Conservation (phyloP, 2,329 filamentous ascomycete species). For the Paraphoma sp. region DNA sequence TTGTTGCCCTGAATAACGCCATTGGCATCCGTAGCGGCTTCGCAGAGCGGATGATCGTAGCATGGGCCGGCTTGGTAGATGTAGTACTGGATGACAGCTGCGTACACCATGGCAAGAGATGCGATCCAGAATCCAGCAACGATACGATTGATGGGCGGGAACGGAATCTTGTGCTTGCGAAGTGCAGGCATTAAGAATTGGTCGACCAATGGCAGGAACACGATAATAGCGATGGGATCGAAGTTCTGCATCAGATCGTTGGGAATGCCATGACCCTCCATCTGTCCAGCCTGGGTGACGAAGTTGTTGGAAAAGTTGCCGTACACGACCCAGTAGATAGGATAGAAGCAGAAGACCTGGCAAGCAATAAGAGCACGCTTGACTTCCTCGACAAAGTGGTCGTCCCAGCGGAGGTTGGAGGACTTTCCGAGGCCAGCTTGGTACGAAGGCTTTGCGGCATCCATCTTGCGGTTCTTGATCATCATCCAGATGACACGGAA, state of each 20-base stretch:
- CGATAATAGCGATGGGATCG: slow-evolving; percentile 54
- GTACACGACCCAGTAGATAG: slow-evolving; percentile 56
- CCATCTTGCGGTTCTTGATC: slow-evolving; percentile 61
- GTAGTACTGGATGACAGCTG: slow-evolving; percentile 64
- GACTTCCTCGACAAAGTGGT: slow-evolving; percentile 75
- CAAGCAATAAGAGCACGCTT: slow-evolving; percentile 72
- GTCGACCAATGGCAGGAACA: slow-evolving; percentile 56
- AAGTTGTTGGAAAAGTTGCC: slow-evolving; percentile 54
- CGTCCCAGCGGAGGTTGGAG: slow-evolving; percentile 64
- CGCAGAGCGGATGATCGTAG: slow-evolving; percentile 52
- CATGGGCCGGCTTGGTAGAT: slow-evolving; percentile 63
- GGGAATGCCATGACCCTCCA: slow-evolving; percentile 54
- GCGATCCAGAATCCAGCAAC: slow-evolving; percentile 61
- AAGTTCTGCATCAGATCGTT: slow-evolving; percentile 59
- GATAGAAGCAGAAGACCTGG: slow-evolving; percentile 67
- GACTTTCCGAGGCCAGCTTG: slow-evolving; percentile 60
- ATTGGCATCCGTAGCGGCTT: slow-evolving; percentile 30
- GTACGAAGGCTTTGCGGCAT: slow-evolving; percentile 72
- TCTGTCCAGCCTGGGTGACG: slow-evolving; percentile 53
- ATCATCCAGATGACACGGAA: slow-evolving; percentile 68
- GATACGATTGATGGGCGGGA: slow-evolving; percentile 62
- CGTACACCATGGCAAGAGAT: slow-evolving; percentile 60
- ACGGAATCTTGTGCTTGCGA: slow-evolving; percentile 50
- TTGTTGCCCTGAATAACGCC: slow-evolving; percentile 46
- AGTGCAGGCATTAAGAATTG: slow-evolving; percentile 51